These are phyloP conservation scores for Gastroboletus turbinatus DNA, from an alignment of 1,284 basidiomycete genomes.

Conservation along the genomic window DNA sequence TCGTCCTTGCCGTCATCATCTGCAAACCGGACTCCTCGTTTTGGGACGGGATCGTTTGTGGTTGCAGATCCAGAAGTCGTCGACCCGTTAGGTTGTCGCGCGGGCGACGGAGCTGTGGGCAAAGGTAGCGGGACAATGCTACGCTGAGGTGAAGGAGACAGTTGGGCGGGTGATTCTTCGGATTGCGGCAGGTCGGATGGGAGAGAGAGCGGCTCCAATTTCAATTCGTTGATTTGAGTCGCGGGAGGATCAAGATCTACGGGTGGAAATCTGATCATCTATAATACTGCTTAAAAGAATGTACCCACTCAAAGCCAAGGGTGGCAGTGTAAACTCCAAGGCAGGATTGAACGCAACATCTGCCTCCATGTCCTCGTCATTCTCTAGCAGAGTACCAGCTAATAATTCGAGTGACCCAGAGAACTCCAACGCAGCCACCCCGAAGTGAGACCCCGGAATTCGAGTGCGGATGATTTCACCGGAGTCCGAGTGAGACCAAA, in stretches of 20 bases:
- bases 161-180: background rate
- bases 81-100: conserved; percentile 1
- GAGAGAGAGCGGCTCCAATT: conserved; percentile 1
- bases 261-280: conserved; percentile 13
- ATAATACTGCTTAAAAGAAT: background rate
- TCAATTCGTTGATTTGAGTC: conserved; percentile 6
- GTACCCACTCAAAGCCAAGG: conserved; percentile 19
- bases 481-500: conserved; percentile 49
- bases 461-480: conserved; percentile 38
- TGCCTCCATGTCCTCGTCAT: conserved; percentile 9
- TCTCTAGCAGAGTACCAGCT: conserved; percentile 39
- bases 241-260: conserved; percentile 26
- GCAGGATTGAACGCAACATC: conserved; percentile 14
- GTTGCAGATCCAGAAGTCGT: conserved; percentile 17
- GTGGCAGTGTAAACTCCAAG: conserved; percentile 19
- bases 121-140: background rate
- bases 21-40: conserved; percentile 68
- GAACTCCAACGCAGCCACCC: conserved; percentile 73
- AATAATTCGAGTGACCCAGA: conserved; percentile 63
- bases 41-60: conserved; percentile 33
- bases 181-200: conserved; percentile 1
- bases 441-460: conserved; percentile 50
- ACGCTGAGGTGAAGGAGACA: background rate
- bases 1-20: conserved; percentile 65
- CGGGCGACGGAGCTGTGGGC: background rate